Conservation (phyloP, 306 rosid genomes). For the Prunus padus region DNA sequence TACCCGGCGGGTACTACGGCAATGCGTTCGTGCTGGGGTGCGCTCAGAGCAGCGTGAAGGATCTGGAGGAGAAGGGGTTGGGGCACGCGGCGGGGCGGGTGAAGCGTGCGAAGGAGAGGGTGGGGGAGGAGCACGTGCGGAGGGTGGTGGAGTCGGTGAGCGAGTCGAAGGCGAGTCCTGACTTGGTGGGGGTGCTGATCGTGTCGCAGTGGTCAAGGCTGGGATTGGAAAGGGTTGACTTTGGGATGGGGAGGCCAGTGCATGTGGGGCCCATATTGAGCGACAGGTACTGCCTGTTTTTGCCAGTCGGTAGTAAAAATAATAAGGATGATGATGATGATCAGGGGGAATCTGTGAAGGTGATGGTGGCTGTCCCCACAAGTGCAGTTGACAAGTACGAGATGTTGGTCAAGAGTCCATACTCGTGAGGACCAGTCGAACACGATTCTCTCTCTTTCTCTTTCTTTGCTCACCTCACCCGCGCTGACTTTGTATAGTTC, state of each 20-base stretch:
- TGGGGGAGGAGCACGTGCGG: conserved; percentile 64
- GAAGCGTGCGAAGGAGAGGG: conserved; percentile 65
- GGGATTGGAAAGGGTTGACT: conserved; percentile 74
- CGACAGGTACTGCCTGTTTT: conserved; percentile 75
- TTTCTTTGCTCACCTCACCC: background rate
- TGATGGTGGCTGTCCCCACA: conserved; percentile 74
- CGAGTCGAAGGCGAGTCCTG: conserved; percentile 61
- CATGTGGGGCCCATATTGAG: conserved; percentile 70
- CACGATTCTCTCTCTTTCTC: background rate
- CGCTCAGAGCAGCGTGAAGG: conserved; percentile 56
- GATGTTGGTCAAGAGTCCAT: conserved; percentile 35
- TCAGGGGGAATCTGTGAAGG: conserved; percentile 64
- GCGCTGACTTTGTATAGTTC: conserved; percentile 1
- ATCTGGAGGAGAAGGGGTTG: conserved; percentile 49
- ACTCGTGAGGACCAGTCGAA: conserved; percentile 17
- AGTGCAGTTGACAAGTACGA: conserved; percentile 59
- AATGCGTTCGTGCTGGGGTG: conserved; percentile 84
- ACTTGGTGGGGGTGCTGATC: conserved; percentile 75
- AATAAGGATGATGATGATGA: conserved; percentile 8
- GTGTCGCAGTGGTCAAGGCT: conserved; percentile 92
- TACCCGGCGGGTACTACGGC: conserved; percentile 81
- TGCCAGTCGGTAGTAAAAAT: conserved; percentile 40
- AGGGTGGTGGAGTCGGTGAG: conserved; percentile 56
- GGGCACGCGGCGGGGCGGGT: conserved; percentile 51
- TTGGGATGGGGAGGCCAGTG: conserved; percentile 60